These are phyloP conservation scores for Penicillium robsamsonii DNA, from an alignment of 495 filamentous ascomycete genomes.

Conservation along the genomic window DNA sequence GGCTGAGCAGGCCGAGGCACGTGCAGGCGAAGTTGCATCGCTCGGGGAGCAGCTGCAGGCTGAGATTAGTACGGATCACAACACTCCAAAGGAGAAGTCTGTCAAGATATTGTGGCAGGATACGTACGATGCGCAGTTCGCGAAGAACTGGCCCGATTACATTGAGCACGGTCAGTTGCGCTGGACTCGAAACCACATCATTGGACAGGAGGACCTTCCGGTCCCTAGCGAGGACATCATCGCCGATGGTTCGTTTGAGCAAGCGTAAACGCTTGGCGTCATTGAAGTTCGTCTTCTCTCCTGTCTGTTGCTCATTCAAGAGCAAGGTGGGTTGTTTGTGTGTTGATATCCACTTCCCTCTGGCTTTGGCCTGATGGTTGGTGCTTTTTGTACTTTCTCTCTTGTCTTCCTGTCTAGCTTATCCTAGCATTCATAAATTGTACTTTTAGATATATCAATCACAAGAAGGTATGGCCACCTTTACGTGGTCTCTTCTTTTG, in stretches of 20 bases:
- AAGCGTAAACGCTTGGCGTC: slow-evolving; percentile 24
- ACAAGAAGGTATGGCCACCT: slow-evolving; percentile 11
- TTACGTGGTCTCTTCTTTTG: neutral
- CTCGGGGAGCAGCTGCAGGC: slow-evolving; percentile 34
- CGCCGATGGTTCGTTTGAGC: slow-evolving; percentile 45
- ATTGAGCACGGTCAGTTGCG: slow-evolving; percentile 61
- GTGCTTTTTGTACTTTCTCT: slow-evolving; percentile 20
- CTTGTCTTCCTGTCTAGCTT: slow-evolving; percentile 20
- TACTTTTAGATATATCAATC: slow-evolving; percentile 52
- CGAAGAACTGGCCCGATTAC: slow-evolving; percentile 63
- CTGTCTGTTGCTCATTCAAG: slow-evolving; percentile 2
- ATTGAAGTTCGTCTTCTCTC: neutral
- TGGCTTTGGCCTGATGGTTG: slow-evolving; percentile 20
- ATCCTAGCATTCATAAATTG: slow-evolving; percentile 47
- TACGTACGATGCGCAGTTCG: slow-evolving; percentile 62
- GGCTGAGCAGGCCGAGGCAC: slow-evolving; percentile 35
- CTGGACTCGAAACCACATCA: slow-evolving; percentile 34
- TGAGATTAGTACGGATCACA: slow-evolving; percentile 32
- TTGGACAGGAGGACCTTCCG: slow-evolving; percentile 31
- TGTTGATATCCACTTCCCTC: slow-evolving; percentile 20
- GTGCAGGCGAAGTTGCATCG: slow-evolving; percentile 30
- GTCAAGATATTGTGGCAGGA: slow-evolving; percentile 70
- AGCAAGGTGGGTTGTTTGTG: slow-evolving; percentile 12
- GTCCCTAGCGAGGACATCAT: slow-evolving; percentile 34
- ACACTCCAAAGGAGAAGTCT: slow-evolving; percentile 17